phyloP scores from a whole-genome alignment of 768 basidiomycete species.

The Leccinum pellstonianum region DNA sequence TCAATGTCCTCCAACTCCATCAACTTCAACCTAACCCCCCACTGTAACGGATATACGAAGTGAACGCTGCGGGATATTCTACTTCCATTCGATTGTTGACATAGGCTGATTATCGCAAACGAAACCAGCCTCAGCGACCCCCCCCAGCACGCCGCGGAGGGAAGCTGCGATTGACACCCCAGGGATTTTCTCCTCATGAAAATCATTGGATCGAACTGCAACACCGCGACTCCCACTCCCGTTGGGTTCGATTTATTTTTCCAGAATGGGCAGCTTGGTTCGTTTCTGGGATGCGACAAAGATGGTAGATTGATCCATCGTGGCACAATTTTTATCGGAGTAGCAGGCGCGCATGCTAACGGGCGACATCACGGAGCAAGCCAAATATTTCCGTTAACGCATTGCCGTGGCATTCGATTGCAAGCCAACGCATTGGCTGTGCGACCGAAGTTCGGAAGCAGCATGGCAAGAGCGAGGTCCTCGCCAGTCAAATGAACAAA shows the following conservation, averaged over 20 bases:
- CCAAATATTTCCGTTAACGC: neutral
- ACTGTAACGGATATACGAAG: too few relatives aligned
- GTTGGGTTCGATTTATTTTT: conserved; percentile 6
- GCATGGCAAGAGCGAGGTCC: neutral
- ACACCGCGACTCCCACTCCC: neutral
- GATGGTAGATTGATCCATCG: neutral
- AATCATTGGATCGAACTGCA: conserved; percentile 3
- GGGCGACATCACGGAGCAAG: neutral
- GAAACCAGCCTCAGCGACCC: neutral
- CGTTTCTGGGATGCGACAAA: conserved; percentile 2
- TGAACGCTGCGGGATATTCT: neutral
- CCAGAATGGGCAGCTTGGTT: conserved; percentile 5
- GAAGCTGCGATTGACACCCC: neutral
- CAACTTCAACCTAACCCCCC: too few relatives aligned
- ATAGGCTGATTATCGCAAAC: neutral
- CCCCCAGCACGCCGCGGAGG: neutral
- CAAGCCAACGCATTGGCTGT: neutral
- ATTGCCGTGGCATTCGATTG: neutral
- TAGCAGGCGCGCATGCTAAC: conserved; percentile 15
- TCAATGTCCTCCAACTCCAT: too few relatives aligned
- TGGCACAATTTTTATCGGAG: neutral
- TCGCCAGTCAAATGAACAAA: neutral
- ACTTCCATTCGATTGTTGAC: neutral
- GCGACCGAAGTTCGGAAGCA: conserved; percentile 1
- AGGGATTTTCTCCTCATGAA: neutral